A percentile compares a stretch with the other conserved stretches of the same genome.
Conservation (phyloP, 805 yeast species). For the Yarrowia divulgata region DNA sequence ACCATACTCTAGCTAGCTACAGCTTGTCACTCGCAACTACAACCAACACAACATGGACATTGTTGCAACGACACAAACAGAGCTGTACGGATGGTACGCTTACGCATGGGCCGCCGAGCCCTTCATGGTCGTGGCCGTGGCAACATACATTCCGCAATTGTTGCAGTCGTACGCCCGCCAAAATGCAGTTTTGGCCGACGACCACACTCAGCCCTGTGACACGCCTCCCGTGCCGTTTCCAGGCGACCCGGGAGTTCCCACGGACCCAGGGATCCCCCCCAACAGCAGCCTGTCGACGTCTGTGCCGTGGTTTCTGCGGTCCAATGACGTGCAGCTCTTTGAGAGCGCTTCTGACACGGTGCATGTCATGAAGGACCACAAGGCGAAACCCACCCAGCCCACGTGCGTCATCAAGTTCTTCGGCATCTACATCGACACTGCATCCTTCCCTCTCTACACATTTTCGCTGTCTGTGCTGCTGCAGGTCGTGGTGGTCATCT, state of each 20-base stretch:
- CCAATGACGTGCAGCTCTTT: slow-evolving; percentile 5
- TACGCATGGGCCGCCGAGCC: slow-evolving; percentile 82
- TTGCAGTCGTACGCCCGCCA: slow-evolving; percentile 75
- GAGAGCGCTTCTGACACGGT: slow-evolving; percentile 14
- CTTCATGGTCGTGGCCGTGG: slow-evolving; percentile 77
- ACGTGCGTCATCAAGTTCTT: slow-evolving; percentile 60
- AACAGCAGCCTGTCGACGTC: slow-evolving; percentile 37
- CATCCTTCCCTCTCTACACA: slow-evolving; percentile 76
- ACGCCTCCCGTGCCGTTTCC: slow-evolving; percentile 48
- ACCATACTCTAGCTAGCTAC: neutral
- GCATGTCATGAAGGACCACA: slow-evolving; percentile 41
- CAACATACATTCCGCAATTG: slow-evolving; percentile 76
- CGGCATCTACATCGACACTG: slow-evolving; percentile 66
- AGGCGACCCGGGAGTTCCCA: slow-evolving; percentile 47
- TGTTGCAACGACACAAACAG: slow-evolving; percentile 44
- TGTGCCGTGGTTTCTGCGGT: slow-evolving; percentile 26
- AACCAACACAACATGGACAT: neutral
- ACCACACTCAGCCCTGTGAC: slow-evolving; percentile 64
- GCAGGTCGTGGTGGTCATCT: slow-evolving; percentile 74
- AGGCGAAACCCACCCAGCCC: slow-evolving; percentile 32
- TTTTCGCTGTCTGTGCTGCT: slow-evolving; percentile 73
- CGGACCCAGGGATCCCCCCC: slow-evolving; percentile 2
- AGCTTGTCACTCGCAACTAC: neutral
- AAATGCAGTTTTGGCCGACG: slow-evolving; percentile 69
- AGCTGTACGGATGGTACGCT: slow-evolving; percentile 70